Conservation (phyloP, 352 stramenopile genomes). For the Pythium rhizo-oryzae region DNA sequence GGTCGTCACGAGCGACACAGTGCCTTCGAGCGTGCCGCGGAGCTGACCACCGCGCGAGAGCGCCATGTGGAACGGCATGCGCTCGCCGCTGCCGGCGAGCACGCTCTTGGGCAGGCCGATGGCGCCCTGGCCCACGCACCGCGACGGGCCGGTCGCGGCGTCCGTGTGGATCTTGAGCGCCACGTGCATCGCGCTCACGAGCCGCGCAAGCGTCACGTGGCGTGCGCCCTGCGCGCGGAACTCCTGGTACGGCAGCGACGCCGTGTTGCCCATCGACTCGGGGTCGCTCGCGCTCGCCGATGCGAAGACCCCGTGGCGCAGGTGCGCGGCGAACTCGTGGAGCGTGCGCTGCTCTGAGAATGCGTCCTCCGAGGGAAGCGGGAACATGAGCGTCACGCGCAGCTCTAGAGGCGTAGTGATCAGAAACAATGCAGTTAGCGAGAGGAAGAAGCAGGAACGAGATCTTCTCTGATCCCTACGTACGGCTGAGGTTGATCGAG, state of each 20-base stretch:
- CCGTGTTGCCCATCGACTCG: constrained; percentile 29
- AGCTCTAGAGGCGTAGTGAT: constrained; percentile 14
- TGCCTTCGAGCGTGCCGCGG: constrained; percentile 60
- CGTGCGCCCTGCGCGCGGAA: constrained; percentile 38
- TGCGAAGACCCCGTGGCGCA: constrained; percentile 58
- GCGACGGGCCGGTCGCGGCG: constrained; percentile 29
- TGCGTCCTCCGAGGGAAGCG: constrained; percentile 79
- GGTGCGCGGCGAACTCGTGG: constrained; percentile 71
- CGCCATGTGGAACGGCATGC: constrained; percentile 50
- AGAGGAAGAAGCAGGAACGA: not conserved
- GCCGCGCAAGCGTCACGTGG: constrained; percentile 62
- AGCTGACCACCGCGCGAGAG: constrained; percentile 57
- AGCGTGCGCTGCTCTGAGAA: constrained; percentile 85
- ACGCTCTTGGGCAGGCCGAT: constrained; percentile 58
- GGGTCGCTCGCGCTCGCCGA: constrained; percentile 17
- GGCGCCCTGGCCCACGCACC: constrained; percentile 62
- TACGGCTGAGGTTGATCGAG: constrained; percentile 27
- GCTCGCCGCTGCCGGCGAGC: constrained; percentile 30
- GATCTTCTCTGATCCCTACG: constrained; percentile 7
- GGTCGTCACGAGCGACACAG: constrained; percentile 32
- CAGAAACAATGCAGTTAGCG: not conserved
- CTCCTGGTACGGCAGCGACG: constrained; percentile 20
- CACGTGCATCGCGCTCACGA: constrained; percentile 62
- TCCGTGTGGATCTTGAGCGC: constrained; percentile 73
- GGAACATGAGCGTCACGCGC: constrained; percentile 70